Conservation (phyloP, 1,284 basidiomycete genomes). For the Melampsora americana region DNA sequence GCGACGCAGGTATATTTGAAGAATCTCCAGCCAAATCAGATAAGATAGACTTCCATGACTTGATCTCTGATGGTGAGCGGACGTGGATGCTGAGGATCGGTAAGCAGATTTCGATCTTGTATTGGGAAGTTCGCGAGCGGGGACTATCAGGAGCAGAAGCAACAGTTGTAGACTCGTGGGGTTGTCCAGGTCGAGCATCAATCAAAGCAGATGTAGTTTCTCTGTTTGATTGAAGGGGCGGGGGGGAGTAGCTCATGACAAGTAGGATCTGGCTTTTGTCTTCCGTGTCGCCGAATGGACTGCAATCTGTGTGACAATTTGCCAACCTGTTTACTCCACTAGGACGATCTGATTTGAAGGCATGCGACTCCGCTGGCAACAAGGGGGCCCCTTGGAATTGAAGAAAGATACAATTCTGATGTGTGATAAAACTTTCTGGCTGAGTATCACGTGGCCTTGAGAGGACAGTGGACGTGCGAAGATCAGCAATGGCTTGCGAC, state of each 20-base stretch:
- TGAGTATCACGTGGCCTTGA: background rate
- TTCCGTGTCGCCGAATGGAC: background rate
- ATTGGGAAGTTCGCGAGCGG: background rate
- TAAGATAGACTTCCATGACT: background rate
- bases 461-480: conserved; percentile 50
- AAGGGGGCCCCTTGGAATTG: background rate
- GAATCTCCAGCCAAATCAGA: background rate
- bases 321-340: background rate
- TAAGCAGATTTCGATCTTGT: conserved; percentile 29
- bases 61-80: conserved; percentile 10
- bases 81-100: conserved; percentile 15
- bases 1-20: background rate
- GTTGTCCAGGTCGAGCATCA: background rate
- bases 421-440: background rate
- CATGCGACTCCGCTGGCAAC: background rate
- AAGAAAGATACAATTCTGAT: background rate
- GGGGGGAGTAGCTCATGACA: background rate
- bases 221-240: background rate
- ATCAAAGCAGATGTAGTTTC: background rate
- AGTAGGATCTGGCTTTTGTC: background rate
- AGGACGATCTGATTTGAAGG: background rate
- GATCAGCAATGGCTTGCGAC: conserved; percentile 58
- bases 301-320: background rate
- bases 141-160: conserved; percentile 1
- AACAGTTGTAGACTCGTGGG: background rate